Base-by-base conservation (phyloP, 164 flowering plant species). In the Brasenia schreberi region DNA sequence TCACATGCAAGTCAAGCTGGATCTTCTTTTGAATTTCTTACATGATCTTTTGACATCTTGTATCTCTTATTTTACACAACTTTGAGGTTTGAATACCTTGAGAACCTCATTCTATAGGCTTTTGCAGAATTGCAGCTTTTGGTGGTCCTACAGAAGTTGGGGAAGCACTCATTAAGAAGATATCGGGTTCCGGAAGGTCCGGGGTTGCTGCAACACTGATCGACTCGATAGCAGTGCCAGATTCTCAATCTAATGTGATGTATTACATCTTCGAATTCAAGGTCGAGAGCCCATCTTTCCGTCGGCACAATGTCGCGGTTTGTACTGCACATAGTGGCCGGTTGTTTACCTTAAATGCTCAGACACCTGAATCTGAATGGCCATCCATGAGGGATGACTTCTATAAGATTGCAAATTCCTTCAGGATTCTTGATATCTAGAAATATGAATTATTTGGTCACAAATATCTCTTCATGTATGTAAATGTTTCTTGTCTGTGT, bases 141-240 rank as follows among this genome's bases (percentile, higher is more conserved):
- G 99, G 99, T 67, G 90, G 89, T 19, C 82, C 97, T 7, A 76
- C 81, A 16, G 96, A 87, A 63, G 90, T 94, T 6, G 99, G 96
- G 66, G 99, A 91, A 75, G 81, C 89, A 14, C 70, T 94, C 42
- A 71, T 91, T 12, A 68, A 76, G 43, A 83, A 79, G 7, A 75
- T 94, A 11, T 77, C 92, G 10, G 86, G 84, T 12, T 70, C 87
- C 0, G 74, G 83, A 9, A 75, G 74, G 42, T 67, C 85, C 0
- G 86, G 84, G 17, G 79, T 94, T 33, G 79, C 69, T 58, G 99
- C 85, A 27, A 80, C 70, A 17, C 67, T 94, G 69, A 67, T 88
- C 61, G 73, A 79, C 61, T 79, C 99, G 39, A 76, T 18, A 7
- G 33, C 84, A 42, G 80, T 88, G 72, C 77, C 83, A 67, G 96